Conservation (phyloP, 2,329 filamentous ascomycete genomes). For the Colletotrichum agaves region DNA sequence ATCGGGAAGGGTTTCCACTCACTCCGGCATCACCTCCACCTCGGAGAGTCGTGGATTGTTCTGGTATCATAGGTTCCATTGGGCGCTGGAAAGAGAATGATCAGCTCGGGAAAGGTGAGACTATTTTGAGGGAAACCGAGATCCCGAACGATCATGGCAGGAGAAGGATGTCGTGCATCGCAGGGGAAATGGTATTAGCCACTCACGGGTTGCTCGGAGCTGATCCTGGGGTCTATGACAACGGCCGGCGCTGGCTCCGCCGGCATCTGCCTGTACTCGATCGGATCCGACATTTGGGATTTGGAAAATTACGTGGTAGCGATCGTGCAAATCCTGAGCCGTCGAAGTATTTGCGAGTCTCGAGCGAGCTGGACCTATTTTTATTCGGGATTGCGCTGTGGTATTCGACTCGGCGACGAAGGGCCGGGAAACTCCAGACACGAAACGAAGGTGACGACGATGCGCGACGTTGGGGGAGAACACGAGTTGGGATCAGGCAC, state of each 20-base stretch:
- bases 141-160: background rate
- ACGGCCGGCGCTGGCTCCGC: slow-evolving; percentile 47
- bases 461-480: background rate
- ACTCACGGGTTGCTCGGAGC: slow-evolving; percentile 50
- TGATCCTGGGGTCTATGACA: slow-evolving; percentile 42
- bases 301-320: background rate
- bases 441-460: slow-evolving; percentile 13
- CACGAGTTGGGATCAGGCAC: background rate
- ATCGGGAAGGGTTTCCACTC: slow-evolving; percentile 34
- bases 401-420: too few species aligned
- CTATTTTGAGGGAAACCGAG: too few species aligned
- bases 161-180: background rate
- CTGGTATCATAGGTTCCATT: slow-evolving; percentile 49
- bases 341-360: too few species aligned
- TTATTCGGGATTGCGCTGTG: too few species aligned
- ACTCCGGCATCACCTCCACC: slow-evolving; percentile 50
- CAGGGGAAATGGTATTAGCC: background rate
- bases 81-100: slow-evolving; percentile 42
- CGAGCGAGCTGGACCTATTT: too few species aligned
- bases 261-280: slow-evolving; percentile 45
- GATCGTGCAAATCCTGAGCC: background rate
- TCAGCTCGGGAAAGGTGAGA: background rate
- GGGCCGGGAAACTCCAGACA: background rate
- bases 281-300: slow-evolving; percentile 18
- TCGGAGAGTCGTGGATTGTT: slow-evolving; percentile 44